Base-by-base conservation (phyloP, 164 flowering plant species). In the Malania oleifera region DNA sequence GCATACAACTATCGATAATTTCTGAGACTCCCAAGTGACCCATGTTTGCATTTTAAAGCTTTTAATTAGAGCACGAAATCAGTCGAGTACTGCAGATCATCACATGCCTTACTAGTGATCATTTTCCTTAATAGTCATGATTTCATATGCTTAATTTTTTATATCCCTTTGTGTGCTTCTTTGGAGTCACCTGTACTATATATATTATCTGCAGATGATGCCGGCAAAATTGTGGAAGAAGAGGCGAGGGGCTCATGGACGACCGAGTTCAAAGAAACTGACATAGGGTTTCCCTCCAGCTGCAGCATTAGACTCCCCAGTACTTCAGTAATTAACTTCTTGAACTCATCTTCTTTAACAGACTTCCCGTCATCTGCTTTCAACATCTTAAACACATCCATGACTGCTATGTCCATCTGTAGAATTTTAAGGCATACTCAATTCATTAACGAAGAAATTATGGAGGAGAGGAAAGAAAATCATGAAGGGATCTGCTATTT, bases 221-320 rank as follows among this genome's bases (percentile, higher is more conserved):
- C 52, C 45, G 69, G 75, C 72, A 83, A 62, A 41, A 82, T 75
- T 2, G 81, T 40, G 1, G 82, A 83, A 49, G 86, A 41, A 44
- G 87, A 73, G 28, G 82, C 57, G 9, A 77, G 67, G 11, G 96
- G 95, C 75, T 90, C 99, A 27, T 90, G 93, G 43, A 90, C 96
- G 0, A 90, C 95, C 0, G 96, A 83, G 62, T 85, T 84, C 1
- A 85, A 70, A 18, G 85, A 84, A 22, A 90, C 73, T 1, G 86
- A 77, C 34, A 93, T 72, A 2, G 95, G 81, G 43, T 70, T 77
- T 17, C 91, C 95, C 59, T 88, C 89, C 52, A 93, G 62, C 52
- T 90, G 95, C 70, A 90, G 54, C 97, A 93, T 90, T 22, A 93
- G 68, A 34, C 87, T 77, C 53, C 85, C 95, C 26, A 93, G 66